Conservation (phyloP, 345 rosid genomes). For the Euclidium syriacum region DNA sequence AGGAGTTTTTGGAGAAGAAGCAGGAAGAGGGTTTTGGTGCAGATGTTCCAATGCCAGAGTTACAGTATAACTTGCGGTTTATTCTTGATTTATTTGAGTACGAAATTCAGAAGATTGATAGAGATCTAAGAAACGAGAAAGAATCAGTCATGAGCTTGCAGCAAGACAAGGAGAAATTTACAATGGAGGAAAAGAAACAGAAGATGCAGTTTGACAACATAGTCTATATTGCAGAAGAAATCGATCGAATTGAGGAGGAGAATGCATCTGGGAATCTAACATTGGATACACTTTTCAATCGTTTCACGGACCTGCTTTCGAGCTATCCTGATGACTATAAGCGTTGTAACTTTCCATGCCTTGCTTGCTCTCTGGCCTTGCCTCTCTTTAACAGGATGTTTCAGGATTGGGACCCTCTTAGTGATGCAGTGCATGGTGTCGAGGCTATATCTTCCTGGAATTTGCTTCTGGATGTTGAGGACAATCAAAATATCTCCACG, state of each 20-base stretch:
- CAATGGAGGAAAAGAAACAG: slow-evolving; percentile 44
- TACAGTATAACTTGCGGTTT: slow-evolving; percentile 74
- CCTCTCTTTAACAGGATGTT: slow-evolving; percentile 78
- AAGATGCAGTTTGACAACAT: slow-evolving; percentile 53
- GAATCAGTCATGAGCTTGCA: slow-evolving; percentile 81
- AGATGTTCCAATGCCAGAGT: slow-evolving; percentile 91
- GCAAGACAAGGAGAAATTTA: slow-evolving; percentile 71
- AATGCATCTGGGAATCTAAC: slow-evolving; percentile 52
- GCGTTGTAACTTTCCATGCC: slow-evolving; percentile 64
- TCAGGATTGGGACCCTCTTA: slow-evolving; percentile 95
- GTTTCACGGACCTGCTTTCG: slow-evolving; percentile 47
- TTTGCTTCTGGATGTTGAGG: slow-evolving; percentile 60
- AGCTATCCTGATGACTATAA: slow-evolving; percentile 65
- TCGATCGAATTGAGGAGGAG: slow-evolving; percentile 51
- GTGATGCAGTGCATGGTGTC: slow-evolving; percentile 56
- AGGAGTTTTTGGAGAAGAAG: slow-evolving; percentile 70
- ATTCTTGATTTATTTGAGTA: slow-evolving; percentile 77
- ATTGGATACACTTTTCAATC: slow-evolving; percentile 49
- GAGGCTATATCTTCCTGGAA: slow-evolving; percentile 62
- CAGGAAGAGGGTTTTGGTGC: slow-evolving; percentile 67
- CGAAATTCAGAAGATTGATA: slow-evolving; percentile 83
- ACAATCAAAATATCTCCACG: slow-evolving; percentile 48
- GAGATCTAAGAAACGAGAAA: slow-evolving; percentile 74
- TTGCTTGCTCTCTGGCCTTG: slow-evolving; percentile 71
- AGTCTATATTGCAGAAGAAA: slow-evolving; percentile 46